Percentiles rank a stretch among this genome's conserved stretches.
These are phyloP conservation scores for Asterophora parasitica DNA, from an alignment of 768 basidiomycete genomes.

Conservation along the genomic window DNA sequence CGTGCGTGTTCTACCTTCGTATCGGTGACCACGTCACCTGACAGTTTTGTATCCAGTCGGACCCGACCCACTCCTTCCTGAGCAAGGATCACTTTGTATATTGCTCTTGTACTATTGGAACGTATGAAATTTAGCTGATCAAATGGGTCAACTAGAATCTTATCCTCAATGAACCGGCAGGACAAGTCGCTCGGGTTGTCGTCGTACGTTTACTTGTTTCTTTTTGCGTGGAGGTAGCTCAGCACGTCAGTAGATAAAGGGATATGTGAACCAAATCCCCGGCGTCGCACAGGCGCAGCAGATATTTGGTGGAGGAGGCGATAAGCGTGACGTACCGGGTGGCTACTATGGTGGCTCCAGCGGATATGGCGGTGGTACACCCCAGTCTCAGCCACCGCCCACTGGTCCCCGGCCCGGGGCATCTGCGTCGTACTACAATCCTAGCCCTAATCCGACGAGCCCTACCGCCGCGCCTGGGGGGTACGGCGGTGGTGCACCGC, in stretches of 20 bases:
- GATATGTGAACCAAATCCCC: conserved; percentile 44
- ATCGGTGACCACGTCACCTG: neutral
- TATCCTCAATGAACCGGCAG: conserved; percentile 81
- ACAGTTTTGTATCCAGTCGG: conserved; percentile 45
- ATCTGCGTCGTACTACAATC: conserved; percentile 26
- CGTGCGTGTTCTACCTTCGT: conserved; percentile 36
- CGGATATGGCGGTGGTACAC: conserved; percentile 8
- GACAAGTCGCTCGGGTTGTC: conserved; percentile 63
- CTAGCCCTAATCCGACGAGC: conserved; percentile 5
- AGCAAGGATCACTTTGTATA: conserved; percentile 86
- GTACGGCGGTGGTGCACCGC: conserved; percentile 6
- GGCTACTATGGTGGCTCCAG: neutral
- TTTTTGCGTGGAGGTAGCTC: no score
- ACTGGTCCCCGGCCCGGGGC: conserved; percentile 10
- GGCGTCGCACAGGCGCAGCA: conserved; percentile 41
- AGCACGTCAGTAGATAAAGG: conserved; percentile 13
- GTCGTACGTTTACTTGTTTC: conserved; percentile 39
- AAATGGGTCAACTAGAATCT: conserved; percentile 46
- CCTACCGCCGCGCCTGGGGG: neutral
- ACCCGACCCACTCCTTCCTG: conserved; percentile 85
- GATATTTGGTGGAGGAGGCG: conserved; percentile 29
- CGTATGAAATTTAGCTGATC: neutral
- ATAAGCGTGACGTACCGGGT: conserved; percentile 23
- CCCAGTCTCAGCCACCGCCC: neutral
- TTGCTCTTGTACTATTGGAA: conserved; percentile 9